Conservation (phyloP, 164 flowering plant genomes). For the Magnolia changhungtana region DNA sequence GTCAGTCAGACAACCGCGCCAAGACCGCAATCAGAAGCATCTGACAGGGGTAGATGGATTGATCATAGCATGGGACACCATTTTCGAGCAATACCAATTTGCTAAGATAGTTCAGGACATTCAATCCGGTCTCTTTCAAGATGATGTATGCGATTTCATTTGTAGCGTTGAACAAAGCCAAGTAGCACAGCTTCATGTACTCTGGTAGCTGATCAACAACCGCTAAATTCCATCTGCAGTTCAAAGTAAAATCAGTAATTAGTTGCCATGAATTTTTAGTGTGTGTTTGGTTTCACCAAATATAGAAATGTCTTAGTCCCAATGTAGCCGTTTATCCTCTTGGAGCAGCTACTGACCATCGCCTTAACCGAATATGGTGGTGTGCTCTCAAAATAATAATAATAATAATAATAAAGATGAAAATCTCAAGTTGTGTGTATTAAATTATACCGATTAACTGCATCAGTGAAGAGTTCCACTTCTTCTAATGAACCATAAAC, state of each 20-base stretch:
- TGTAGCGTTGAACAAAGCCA: slow-evolving; percentile 15
- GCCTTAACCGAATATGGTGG: not conserved
- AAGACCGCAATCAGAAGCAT: not conserved
- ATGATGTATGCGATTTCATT: slow-evolving; percentile 7
- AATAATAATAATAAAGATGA: too few relatives aligned
- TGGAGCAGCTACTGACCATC: not conserved
- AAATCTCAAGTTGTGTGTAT: not conserved
- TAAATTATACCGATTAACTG: not conserved
- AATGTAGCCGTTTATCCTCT: not conserved
- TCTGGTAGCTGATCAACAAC: slow-evolving; percentile 17
- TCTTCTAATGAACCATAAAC: slow-evolving; percentile 8
- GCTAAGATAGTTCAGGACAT: not conserved
- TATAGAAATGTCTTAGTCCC: not conserved
- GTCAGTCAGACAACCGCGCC: not conserved
- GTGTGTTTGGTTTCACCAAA: not conserved
- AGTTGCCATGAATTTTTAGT: not conserved
- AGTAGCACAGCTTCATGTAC: slow-evolving; percentile 14
- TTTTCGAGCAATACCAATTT: slow-evolving; percentile 8
- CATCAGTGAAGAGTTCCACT: slow-evolving; percentile 14
- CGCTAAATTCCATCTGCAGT: slow-evolving; percentile 18
- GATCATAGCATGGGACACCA: too few relatives aligned
- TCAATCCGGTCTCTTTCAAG: slow-evolving; percentile 3
- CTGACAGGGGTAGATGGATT: not conserved
- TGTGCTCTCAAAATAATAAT: not conserved
- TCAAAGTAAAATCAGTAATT: not conserved